phyloP scores from a whole-genome alignment of 2,329 filamentous ascomycete species.

The Aspergillus jensenii region DNA sequence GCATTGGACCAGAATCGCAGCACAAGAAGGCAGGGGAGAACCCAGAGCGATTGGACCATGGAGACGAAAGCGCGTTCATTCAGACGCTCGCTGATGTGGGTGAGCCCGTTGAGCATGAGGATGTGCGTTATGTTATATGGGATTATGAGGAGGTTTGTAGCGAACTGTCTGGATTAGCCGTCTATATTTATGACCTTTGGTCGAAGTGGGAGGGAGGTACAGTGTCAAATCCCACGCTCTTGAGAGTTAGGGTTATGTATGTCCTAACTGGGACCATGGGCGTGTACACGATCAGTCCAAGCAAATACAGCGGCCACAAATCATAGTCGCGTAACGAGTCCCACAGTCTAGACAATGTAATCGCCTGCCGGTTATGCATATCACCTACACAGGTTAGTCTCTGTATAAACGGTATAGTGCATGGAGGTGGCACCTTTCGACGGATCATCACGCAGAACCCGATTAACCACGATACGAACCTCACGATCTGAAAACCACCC shows the following conservation, averaged over 20 bases:
- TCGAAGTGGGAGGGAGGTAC: not conserved
- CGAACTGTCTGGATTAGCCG: conserved; percentile 40
- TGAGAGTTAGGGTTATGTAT: conserved; percentile 62
- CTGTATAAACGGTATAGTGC: not conserved
- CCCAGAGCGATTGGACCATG: conserved; percentile 58
- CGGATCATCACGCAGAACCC: conserved; percentile 59
- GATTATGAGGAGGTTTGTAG: conserved; percentile 65
- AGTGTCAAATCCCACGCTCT: conserved; percentile 57
- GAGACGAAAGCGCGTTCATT: conserved; percentile 50
- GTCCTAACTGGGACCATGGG: conserved; percentile 51
- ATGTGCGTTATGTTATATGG: conserved; percentile 39
- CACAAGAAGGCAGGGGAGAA: conserved; percentile 58
- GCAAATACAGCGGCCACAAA: conserved; percentile 57
- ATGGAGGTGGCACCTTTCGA: conserved; percentile 45
- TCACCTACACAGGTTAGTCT: conserved; percentile 26
- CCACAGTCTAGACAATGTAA: conserved; percentile 53
- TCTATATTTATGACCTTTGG: not conserved
- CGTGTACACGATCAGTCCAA: conserved; percentile 56
- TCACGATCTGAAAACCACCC: conserved; percentile 64
- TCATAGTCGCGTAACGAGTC: conserved; percentile 59
- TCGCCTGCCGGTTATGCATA: conserved; percentile 62
- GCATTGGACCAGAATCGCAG: conserved; percentile 48
- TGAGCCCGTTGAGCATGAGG: conserved; percentile 44
- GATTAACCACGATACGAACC: conserved; percentile 61
- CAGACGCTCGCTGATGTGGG: conserved; percentile 47